Evolutionary conservation across 106 monocot genomes (phyloP).

Genomic region (Apostasia shenzhenica): DNA sequence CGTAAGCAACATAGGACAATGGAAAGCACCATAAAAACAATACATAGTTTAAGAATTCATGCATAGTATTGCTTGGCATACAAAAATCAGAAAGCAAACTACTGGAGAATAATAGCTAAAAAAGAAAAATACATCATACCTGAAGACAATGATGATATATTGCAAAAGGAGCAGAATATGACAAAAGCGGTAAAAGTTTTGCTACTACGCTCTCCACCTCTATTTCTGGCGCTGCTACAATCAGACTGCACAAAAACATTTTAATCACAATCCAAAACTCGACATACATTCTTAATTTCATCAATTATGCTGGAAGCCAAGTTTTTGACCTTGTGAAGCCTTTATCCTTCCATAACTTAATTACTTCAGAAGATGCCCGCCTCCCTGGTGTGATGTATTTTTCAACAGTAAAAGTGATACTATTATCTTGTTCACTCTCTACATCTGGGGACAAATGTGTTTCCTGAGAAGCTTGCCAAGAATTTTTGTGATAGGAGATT

Average conservation of each 20-base stretch:
- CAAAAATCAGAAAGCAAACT: no score
- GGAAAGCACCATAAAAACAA: no score
- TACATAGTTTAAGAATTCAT: no score
- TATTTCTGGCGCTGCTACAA: constrained; percentile 71
- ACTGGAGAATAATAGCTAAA: neutral
- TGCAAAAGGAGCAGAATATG: constrained; percentile 86
- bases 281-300: neutral
- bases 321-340: constrained; percentile 70
- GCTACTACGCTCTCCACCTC: constrained; percentile 45
- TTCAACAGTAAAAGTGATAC: constrained; percentile 9
- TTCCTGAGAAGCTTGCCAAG: neutral
- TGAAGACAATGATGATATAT: constrained; percentile 90
- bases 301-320: neutral
- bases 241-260: constrained; percentile 52
- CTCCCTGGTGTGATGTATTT: constrained; percentile 48
- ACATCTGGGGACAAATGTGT: constrained; percentile 6
- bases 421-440: constrained; percentile 11
- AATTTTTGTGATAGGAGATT: neutral
- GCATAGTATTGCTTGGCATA: no score
- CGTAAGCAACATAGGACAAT: no score
- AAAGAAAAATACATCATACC: constrained; percentile 22
- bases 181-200: constrained; percentile 73
- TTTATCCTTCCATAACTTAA: constrained; percentile 58
- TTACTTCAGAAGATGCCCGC: constrained; percentile 34
- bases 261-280: neutral